phyloP scores from a whole-genome alignment of 805 yeast species.

The Starmerella ratchasimensis region DNA sequence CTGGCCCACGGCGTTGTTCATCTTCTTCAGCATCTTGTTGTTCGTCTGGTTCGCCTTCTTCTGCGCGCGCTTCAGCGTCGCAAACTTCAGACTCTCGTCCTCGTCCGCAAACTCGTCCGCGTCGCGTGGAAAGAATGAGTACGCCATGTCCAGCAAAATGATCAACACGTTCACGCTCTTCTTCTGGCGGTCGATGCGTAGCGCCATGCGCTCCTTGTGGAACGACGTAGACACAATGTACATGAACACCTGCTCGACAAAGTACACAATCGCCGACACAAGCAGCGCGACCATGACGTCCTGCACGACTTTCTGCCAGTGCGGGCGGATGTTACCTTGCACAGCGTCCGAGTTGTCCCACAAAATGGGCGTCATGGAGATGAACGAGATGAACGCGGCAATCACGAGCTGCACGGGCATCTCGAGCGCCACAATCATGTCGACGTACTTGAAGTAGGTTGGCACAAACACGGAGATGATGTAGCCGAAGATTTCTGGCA shows the following conservation, averaged over 20 bases:
- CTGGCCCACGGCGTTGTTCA: slow-evolving; percentile 21
- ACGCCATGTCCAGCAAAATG: slow-evolving; percentile 25
- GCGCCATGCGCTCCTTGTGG: slow-evolving; percentile 30
- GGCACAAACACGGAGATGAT: slow-evolving; percentile 26
- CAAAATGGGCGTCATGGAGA: slow-evolving; percentile 27
- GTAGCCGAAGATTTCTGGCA: slow-evolving; percentile 23
- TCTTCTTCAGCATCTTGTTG: slow-evolving; percentile 17
- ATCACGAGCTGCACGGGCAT: slow-evolving; percentile 25
- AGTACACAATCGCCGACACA: slow-evolving; percentile 26
- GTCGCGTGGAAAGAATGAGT: slow-evolving; percentile 26
- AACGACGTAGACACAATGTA: slow-evolving; percentile 29
- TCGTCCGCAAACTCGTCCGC: slow-evolving; percentile 28
- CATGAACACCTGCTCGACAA: slow-evolving; percentile 28
- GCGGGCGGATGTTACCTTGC: slow-evolving; percentile 10
- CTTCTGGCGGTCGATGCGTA: slow-evolving; percentile 28
- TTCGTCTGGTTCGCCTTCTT: slow-evolving; percentile 1
- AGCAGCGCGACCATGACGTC: slow-evolving; percentile 28
- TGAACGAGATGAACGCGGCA: slow-evolving; percentile 28
- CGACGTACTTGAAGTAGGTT: slow-evolving; percentile 22
- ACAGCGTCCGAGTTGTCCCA: slow-evolving; percentile 22
- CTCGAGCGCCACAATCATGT: slow-evolving; percentile 27
- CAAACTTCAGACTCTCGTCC: slow-evolving; percentile 23
- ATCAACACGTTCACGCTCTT: slow-evolving; percentile 23
- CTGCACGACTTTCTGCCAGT: slow-evolving; percentile 28
- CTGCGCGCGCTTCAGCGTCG: slow-evolving; percentile 17